Conservation (phyloP, 768 basidiomycete genomes). For the Amanita pseudoporphyria region DNA sequence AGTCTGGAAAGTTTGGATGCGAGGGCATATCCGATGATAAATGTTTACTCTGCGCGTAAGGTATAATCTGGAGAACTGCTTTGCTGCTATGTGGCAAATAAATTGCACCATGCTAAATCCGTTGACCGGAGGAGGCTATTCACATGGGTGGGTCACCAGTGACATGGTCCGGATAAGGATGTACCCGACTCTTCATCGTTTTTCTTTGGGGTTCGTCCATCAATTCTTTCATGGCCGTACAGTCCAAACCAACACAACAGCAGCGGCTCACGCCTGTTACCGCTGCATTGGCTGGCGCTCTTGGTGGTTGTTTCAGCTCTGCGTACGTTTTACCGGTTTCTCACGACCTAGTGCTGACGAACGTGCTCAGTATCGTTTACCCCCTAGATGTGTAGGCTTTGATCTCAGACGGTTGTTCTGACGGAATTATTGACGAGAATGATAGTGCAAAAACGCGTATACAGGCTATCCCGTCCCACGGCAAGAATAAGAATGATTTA, state of each 20-base stretch:
- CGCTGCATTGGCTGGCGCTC: slow-evolving; percentile 83
- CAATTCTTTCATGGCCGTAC: slow-evolving; percentile 29
- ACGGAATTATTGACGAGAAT: slow-evolving; percentile 7
- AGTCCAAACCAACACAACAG: slow-evolving; percentile 51
- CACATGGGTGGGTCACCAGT: background rate
- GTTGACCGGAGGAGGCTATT: too few species aligned
- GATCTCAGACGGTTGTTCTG: background rate
- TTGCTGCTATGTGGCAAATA: too few species aligned
- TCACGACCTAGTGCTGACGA: slow-evolving; percentile 8
- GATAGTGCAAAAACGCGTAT: slow-evolving; percentile 88
- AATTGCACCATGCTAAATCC: too few species aligned
- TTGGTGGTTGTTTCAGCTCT: slow-evolving; percentile 89
- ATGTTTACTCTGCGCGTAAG: too few species aligned
- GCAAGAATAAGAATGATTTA: slow-evolving; percentile 42
- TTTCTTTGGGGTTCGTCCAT: background rate
- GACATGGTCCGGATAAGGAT: background rate
- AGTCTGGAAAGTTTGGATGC: slow-evolving; percentile 31
- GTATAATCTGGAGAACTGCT: too few species aligned
- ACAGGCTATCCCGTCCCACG: slow-evolving; percentile 60
- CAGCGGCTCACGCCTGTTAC: slow-evolving; percentile 79
- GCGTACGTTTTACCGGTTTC: slow-evolving; percentile 49
- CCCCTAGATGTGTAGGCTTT: slow-evolving; percentile 83
- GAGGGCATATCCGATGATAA: too few species aligned
- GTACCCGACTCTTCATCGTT: slow-evolving; percentile 10
- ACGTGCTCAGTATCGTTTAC: slow-evolving; percentile 65